Percentiles rank a stretch among this genome's conserved stretches.
phyloP scores from a whole-genome alignment of 805 yeast species.

The Barnettozyma californica region DNA sequence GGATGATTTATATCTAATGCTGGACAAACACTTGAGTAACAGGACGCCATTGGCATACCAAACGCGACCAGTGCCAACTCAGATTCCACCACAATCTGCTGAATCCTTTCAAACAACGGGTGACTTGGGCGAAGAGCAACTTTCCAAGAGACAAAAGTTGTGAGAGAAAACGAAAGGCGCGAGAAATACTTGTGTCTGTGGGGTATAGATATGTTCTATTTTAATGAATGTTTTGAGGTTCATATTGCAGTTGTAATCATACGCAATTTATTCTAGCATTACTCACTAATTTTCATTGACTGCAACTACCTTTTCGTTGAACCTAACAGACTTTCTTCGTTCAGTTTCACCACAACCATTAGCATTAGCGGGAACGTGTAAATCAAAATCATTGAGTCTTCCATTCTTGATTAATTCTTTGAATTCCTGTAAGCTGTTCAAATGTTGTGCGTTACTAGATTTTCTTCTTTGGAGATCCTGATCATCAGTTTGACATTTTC shows the following conservation, averaged over 20 bases:
- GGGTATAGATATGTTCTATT: background rate
- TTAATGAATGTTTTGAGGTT: background rate
- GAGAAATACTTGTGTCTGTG: background rate
- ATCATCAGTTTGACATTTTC: slow-evolving; percentile 56
- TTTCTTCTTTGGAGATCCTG: slow-evolving; percentile 40
- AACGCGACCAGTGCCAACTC: slow-evolving; percentile 1
- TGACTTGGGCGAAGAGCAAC: slow-evolving; percentile 15
- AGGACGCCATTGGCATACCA: slow-evolving; percentile 33
- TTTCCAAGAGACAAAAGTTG: slow-evolving; percentile 25
- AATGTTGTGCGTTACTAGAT: slow-evolving; percentile 29
- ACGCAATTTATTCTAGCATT: background rate
- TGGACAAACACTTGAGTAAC: slow-evolving; percentile 65
- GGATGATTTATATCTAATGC: slow-evolving; percentile 71
- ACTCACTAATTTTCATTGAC: slow-evolving; percentile 32
- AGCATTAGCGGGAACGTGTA: slow-evolving; percentile 36
- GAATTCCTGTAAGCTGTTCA: slow-evolving; percentile 29
- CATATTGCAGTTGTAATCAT: background rate
- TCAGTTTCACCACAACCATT: slow-evolving; percentile 25
- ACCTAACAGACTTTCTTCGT: slow-evolving; percentile 62
- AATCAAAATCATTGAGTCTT: slow-evolving; percentile 42
- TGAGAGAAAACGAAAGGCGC: slow-evolving; percentile 3
- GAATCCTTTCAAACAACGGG: background rate
- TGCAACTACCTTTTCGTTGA: slow-evolving; percentile 56
- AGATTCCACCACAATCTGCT: background rate
- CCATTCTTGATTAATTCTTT: slow-evolving; percentile 40